Conservation (phyloP, 495 filamentous ascomycete genomes). For the Aspergillus affinis region DNA sequence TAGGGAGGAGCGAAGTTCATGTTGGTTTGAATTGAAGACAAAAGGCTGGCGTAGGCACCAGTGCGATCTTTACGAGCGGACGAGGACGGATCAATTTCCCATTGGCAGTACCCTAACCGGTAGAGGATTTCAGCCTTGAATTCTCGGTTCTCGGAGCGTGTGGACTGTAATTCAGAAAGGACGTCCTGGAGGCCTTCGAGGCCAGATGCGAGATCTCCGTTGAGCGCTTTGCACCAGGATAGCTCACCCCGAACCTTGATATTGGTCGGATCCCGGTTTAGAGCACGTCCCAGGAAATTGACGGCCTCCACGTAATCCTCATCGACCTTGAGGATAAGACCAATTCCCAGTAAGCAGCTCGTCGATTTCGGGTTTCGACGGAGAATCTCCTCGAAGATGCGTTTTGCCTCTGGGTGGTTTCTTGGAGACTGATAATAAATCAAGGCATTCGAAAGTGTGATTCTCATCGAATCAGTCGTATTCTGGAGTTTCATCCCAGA, state of each 20-base stretch:
- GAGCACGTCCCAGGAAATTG: slow-evolving; percentile 71
- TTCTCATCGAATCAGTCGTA: slow-evolving; percentile 68
- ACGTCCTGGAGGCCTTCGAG: slow-evolving; percentile 67
- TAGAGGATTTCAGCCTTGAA: slow-evolving; percentile 82
- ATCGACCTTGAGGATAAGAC: slow-evolving; percentile 88
- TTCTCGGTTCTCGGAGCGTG: slow-evolving; percentile 60
- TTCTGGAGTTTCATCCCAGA: slow-evolving; percentile 67
- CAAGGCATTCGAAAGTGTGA: slow-evolving; percentile 75
- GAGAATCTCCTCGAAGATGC: slow-evolving; percentile 77
- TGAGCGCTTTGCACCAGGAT: slow-evolving; percentile 87
- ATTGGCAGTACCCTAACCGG: slow-evolving; percentile 83
- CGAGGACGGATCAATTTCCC: slow-evolving; percentile 73
- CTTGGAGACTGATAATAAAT: slow-evolving; percentile 87
- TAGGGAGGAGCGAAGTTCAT: slow-evolving; percentile 91
- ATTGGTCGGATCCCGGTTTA: slow-evolving; percentile 67
- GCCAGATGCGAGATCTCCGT: slow-evolving; percentile 65
- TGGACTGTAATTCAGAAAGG: slow-evolving; percentile 55
- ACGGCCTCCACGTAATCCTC: slow-evolving; percentile 80
- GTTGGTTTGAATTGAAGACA: slow-evolving; percentile 81
- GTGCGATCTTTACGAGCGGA: slow-evolving; percentile 71
- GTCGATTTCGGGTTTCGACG: slow-evolving; percentile 69
- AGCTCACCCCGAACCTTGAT: slow-evolving; percentile 76
- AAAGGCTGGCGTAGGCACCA: slow-evolving; percentile 78
- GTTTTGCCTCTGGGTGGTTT: slow-evolving; percentile 82
- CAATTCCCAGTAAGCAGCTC: slow-evolving; percentile 81